Conservation (phyloP, 176 grass and related monocot species). For the Aegilops umbellulata region DNA sequence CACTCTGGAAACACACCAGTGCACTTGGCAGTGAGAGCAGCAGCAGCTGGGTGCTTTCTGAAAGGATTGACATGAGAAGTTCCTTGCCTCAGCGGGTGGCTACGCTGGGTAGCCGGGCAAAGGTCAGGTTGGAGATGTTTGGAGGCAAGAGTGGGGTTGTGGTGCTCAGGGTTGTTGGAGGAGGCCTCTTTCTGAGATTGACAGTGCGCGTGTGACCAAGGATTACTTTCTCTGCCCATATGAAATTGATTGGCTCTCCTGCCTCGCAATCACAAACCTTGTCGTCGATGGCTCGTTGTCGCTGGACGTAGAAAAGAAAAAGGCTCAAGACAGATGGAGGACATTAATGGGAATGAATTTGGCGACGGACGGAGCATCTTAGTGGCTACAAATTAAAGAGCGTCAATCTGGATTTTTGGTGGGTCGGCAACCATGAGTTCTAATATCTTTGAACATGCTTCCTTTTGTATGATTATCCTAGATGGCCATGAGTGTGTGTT, state of each 20-base stretch:
- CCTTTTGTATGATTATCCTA: background rate
- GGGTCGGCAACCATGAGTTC: background rate
- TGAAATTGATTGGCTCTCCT: conserved; percentile 41
- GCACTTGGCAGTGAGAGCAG: background rate
- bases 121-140: conserved; percentile 25
- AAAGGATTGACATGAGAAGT: conserved; percentile 15
- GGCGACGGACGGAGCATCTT: background rate
- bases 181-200: conserved; percentile 27
- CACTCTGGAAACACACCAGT: conserved; percentile 24
- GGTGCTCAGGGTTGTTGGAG: conserved; percentile 16
- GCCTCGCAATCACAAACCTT: conserved; percentile 9
- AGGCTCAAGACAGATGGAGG: background rate
- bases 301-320: background rate
- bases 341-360: background rate
- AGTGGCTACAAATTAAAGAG: background rate
- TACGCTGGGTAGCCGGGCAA: background rate
- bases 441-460: no score
- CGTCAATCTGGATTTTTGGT: background rate
- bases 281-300: background rate
- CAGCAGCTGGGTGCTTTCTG: conserved; percentile 2
- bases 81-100: background rate
- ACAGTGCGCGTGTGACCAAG: conserved; percentile 15
- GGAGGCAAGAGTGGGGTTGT: conserved; percentile 27
- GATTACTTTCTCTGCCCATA: conserved; percentile 16
- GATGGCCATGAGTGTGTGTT: background rate